A percentile compares a stretch with the other conserved stretches of the same genome.
Evolutionary conservation across 768 basidiomycete species (phyloP).

Genomic region (Candolleomyces aberdarensis): DNA sequence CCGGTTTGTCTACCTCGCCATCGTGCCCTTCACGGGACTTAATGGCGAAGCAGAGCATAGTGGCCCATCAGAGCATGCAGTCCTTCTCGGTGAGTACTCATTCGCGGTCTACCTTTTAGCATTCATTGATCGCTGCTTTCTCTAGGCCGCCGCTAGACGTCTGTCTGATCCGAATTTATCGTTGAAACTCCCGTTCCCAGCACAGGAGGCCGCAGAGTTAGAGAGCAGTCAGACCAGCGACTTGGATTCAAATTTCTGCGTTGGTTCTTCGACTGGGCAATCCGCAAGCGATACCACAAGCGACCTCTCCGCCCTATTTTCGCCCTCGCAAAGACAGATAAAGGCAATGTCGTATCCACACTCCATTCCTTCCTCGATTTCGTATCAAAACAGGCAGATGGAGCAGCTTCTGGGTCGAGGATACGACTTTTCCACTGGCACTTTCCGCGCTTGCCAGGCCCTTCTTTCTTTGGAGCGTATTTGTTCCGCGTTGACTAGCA

Average conservation of each 20-base stretch:
- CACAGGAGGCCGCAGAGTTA: neutral
- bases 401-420: neutral
- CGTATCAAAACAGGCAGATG: neutral
- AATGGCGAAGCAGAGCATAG: neutral
- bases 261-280: neutral
- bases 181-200: neutral
- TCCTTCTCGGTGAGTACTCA: conserved; percentile 6
- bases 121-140: neutral
- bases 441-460: conserved; percentile 3
- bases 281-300: neutral
- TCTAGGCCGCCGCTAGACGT: conserved; percentile 5
- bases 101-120: neutral
- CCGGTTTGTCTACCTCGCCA: neutral
- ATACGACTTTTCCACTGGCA: neutral
- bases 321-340: neutral
- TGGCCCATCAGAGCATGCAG: neutral
- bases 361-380: neutral
- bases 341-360: neutral
- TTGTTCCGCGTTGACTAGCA: conserved; percentile 24
- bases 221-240: neutral
- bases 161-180: conserved; percentile 4
- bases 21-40: neutral
- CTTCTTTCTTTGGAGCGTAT: conserved; percentile 14
- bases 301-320: neutral
- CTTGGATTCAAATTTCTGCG: neutral